Evolutionary conservation across 306 rosid species (phyloP), one percentile per base, ranked within the genome.

Genomic region (Begonia loranthoides): DNA sequence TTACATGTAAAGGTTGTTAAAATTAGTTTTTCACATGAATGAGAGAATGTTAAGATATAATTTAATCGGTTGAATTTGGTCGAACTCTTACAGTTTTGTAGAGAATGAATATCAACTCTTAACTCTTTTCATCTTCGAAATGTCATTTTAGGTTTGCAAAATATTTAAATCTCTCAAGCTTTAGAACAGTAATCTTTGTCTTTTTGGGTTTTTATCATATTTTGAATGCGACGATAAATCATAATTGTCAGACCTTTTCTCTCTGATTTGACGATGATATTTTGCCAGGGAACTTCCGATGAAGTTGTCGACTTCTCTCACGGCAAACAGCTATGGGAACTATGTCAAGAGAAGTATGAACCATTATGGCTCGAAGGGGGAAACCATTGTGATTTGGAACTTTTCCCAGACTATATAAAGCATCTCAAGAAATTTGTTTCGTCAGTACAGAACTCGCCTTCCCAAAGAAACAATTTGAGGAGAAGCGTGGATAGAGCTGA

Each of bases 281-380:
- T 53, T 59, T 49, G 65, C 24, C 66, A 87, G 96, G 96, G 96
- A 65, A 87, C 96, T 50, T 63, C 76, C 8, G 94, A 87, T 51
- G 94, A 83, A 50, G 94, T 87, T 58, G 96, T 87, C 11, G 84
- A 87, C 68, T 80, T 83, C 73, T 83, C 96, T 45, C 96, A 87
- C 17, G 96, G 96, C 14, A 87, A 80, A 77, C 87, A 76, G 56
- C 81, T 87, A 41, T 87, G 94, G 94, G 76, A 80, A 68, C 69
- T 83, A 11, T 83, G 96, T 52, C 84, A 77, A 68, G 94, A 83
- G 71, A 87, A 87, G 73, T 87, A 82, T 4, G 94, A 87, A 66
- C 96, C 96, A 17, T 62, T 87, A 14, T 87, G 96, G 94, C 76
- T 87, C 63, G 83, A 73, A 73, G 94, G 82, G 15, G 96, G 96